Base-by-base conservation (phyloP, 768 basidiomycete species). In the Pleurotus platypus region DNA sequence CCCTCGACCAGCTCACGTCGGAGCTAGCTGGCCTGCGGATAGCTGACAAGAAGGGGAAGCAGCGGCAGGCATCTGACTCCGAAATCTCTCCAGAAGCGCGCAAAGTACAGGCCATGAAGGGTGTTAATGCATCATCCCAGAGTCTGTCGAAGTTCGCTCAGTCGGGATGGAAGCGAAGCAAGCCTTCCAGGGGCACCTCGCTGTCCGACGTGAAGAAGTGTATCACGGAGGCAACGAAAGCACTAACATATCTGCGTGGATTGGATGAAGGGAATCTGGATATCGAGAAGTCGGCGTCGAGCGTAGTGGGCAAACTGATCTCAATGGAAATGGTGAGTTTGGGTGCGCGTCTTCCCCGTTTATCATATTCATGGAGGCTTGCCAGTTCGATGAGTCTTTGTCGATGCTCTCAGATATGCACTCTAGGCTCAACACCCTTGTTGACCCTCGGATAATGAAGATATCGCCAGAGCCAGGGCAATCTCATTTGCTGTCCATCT, bases 221-320 rank as follows among this genome's bases (percentile, higher is more conserved):
- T 13, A 71, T 74, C 5, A 66, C 71, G 8, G 62, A 75, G 15
- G 81, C 81, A 0, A 66, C 72, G 13, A 74, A 72, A 50, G 75
- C 81, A 51, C 66, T 92, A 6, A 58, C 57, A 1, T 61, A 67
- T 2, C 70, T 92, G 43, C 73, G 90, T 49, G 65, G 64, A 30
- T 53, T 80, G 16, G 71, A 69, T 46, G 71, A 78, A 0, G 74
- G 72, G 2, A 79, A 81, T 60, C 13, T 89, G 7, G 86, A 92
- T 60, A 77, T 91, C 4, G 92, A 93, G 69, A 78, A 86, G 38
- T 89, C 88, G 2, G 90, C 87, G 1, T 78, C 78, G 49, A 85
- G 85, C 57, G 70, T 92, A 4, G 65, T 84, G 5, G 86, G 82
- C 6, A 91, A 90, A 67, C 68, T 92, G 1, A 74, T 90, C 22